Base-by-base conservation (phyloP, 768 basidiomycete genomes). In the Auriscalpium microsporum region DNA sequence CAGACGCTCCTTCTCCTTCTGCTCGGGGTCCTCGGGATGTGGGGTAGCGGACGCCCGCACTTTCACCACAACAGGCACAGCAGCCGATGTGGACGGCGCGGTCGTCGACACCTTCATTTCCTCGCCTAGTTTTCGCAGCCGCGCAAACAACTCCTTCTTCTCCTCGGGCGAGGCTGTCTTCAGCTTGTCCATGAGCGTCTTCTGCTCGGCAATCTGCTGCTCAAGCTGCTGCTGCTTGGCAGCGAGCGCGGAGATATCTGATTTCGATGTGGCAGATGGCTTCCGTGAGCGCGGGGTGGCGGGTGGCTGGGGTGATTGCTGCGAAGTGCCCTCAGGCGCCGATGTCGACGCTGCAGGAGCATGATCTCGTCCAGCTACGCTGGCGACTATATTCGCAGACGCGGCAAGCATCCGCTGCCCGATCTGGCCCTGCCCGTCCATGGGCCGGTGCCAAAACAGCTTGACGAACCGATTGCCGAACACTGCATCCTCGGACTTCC, bases 381-480 rank as follows among this genome's bases (percentile, higher is more conserved):
- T 86, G 34, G 87, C 84, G 10, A 95, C 77, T 10, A 89, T 63
- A 2, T 84, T 78, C 8, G 90, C 90, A 33, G 87, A 89, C 4
- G 88, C 90, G 13, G 88, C 91, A 56, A 97, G 71, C 74, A 86
- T 81, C 59, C 86, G 79, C 48, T 82, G 73, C 2, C 94, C 94
- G 16, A 74, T 76, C 58, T 82, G 83, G 8, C 94, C 94, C 63
- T 94, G 89, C 0, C 94, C 94, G 53, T 89, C 90, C 83, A 94
- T 81, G 8, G 92, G 93, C 56, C 88, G 78, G 71, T 95, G 92
- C 93, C 94, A 96, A 64, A 95, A 91, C 36, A 96, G 78, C 70
- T 94, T 95, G 61, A 96, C 94, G 68, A 96, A 96, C 50, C 94
- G 82, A 63, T 94, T 94, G 10, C 83, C 83, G 64, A 96, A 96